Evolutionary conservation across 2,329 filamentous ascomycete genomes (phyloP), one percentile per base, ranked within the genome.

Genomic region (Penicillium sp.): DNA sequence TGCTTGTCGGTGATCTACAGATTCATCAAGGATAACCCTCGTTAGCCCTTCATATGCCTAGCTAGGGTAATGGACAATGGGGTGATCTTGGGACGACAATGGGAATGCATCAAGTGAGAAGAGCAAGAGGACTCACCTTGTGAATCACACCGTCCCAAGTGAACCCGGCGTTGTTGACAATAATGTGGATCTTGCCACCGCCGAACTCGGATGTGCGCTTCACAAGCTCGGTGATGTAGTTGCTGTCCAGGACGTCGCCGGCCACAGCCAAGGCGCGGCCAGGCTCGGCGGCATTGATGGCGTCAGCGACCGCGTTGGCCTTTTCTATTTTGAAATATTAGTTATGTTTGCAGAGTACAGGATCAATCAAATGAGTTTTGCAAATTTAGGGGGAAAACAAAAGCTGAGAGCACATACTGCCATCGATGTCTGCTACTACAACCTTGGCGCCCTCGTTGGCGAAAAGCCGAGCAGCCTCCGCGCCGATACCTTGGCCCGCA

Each of bases 141-240:
- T 96, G 90, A 64, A 96, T 91, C 39, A 96, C 91, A 7, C 89
- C 92, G 74, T 96, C 92, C 90, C 91, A 96, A 1, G 92, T 96
- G 77, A 91, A 96, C 43, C 91, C 91, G 0, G 91, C 92, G 73
- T 96, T 96, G 77, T 96, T 96, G 58, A 96, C 90, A 55, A 96
- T 88, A 71, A 95, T 89, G 74, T 96, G 89, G 61, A 96, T 92
- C 81, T 96, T 96, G 69, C 91, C 91, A 62, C 83, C 80, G 57
- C 92, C 92, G 70, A 96, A 96, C 48, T 87, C 88, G 1, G 90
- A 91, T 0, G 91, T 83, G 69, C 87, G 85, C 70, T 87, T 81
- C 26, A 96, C 86, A n/a, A 96, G 83, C 10, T 81, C 78, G 58
- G 85, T 81, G 70, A 93, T 82, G 75, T 95, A 93, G 21, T 80